phyloP scores from a whole-genome alignment of 768 basidiomycete species.

The Tylopilus felleus region DNA sequence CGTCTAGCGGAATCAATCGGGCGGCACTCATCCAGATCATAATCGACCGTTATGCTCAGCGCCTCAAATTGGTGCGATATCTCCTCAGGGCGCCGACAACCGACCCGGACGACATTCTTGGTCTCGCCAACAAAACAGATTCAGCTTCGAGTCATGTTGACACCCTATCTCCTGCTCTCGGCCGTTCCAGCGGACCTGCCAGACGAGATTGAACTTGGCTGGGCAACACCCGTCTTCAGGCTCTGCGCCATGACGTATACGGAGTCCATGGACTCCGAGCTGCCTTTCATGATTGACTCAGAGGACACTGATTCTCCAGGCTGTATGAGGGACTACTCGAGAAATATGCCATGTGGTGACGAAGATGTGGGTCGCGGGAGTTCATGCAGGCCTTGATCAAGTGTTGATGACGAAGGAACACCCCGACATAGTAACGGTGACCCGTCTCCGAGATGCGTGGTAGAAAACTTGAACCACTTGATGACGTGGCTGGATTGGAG shows the following conservation, averaged over 20 bases:
- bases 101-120: background rate
- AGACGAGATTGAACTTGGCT: constrained; percentile 7
- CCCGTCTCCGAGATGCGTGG: no score
- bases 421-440: no score
- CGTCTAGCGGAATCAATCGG: constrained; percentile 35
- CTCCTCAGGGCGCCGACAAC: constrained; percentile 16
- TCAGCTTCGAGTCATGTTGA: constrained; percentile 27
- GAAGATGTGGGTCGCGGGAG: constrained; percentile 45
- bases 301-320: constrained; percentile 28
- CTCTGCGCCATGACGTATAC: constrained; percentile 32
- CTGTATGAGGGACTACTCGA: constrained; percentile 32
- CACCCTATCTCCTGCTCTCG: constrained; percentile 24
- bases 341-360: constrained; percentile 47
- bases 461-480: no score
- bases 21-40: constrained; percentile 24
- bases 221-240: constrained; percentile 30
- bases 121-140: constrained; percentile 6
- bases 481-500: no score
- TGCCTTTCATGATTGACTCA: constrained; percentile 21
- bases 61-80: constrained; percentile 26
- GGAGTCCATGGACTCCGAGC: background rate
- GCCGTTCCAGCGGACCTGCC: constrained; percentile 2
- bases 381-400: constrained; percentile 6
- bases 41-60: constrained; percentile 30
- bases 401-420: no score